phyloP scores from a whole-genome alignment of 768 basidiomycete species.

The Lactarius tabidus region DNA sequence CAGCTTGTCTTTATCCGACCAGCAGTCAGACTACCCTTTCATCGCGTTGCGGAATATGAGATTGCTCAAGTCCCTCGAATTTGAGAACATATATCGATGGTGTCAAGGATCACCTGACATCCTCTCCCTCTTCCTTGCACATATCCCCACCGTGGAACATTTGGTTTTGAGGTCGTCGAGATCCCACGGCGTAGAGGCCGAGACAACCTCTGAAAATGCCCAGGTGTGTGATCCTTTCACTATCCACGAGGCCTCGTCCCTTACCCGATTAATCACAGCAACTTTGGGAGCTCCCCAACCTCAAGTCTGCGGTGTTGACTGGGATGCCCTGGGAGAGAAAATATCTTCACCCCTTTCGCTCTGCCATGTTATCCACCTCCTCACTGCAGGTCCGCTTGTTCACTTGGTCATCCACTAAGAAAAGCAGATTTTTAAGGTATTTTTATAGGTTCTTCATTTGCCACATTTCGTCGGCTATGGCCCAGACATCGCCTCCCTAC shows the following conservation, averaged over 20 bases:
- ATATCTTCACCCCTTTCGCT: slow-evolving; percentile 14
- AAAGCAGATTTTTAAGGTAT: background rate
- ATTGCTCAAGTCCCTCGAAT: slow-evolving; percentile 18
- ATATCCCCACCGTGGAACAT: slow-evolving; percentile 19
- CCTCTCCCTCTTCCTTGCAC: slow-evolving; percentile 19
- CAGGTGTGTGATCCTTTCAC: background rate
- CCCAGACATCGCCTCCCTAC: slow-evolving; percentile 12
- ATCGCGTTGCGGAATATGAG: slow-evolving; percentile 18
- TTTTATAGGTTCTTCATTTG: slow-evolving; percentile 18
- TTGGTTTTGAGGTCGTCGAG: slow-evolving; percentile 18
- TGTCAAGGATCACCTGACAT: slow-evolving; percentile 15
- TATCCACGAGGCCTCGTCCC: background rate
- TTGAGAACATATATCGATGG: slow-evolving; percentile 17
- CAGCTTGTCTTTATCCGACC: background rate
- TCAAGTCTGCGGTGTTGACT: slow-evolving; percentile 21
- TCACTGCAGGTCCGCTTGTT: slow-evolving; percentile 6
- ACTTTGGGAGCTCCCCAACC: slow-evolving; percentile 16
- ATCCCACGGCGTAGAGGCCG: slow-evolving; percentile 2
- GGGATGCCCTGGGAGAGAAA: slow-evolving; percentile 20
- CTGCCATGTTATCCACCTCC: slow-evolving; percentile 8
- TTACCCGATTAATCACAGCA: background rate
- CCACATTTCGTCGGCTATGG: slow-evolving; percentile 21
- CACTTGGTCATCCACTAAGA: background rate
- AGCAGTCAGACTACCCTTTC: slow-evolving; percentile 4
- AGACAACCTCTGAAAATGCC: background rate